Percentiles rank a stretch among this genome's conserved stretches.
Conservation (phyloP, 2,329 filamentous ascomycete species). For the Fonsecaea nubica region DNA sequence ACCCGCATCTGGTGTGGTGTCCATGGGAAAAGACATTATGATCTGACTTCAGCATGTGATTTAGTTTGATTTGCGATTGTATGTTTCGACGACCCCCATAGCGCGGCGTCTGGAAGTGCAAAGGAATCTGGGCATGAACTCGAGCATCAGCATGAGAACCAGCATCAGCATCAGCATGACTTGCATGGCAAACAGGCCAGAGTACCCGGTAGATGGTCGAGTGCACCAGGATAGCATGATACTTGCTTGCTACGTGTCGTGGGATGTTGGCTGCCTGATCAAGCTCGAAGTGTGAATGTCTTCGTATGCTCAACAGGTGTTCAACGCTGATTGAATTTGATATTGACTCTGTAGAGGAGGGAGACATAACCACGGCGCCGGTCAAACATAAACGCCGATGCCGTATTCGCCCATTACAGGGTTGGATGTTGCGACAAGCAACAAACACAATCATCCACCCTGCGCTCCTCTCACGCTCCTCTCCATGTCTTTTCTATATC, state of each 20-base stretch:
- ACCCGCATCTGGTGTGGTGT: not conserved
- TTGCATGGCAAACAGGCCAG: slow-evolving; percentile 1
- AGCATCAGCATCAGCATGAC: slow-evolving; percentile 2
- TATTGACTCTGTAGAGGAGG: not conserved
- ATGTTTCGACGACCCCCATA: slow-evolving; percentile 17
- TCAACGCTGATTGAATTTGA: not conserved
- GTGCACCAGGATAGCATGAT: slow-evolving; percentile 6
- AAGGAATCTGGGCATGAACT: slow-evolving; percentile 11
- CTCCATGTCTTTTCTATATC: not conserved
- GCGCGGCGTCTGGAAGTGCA: slow-evolving; percentile 26
- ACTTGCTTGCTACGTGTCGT: no score
- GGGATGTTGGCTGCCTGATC: not conserved
- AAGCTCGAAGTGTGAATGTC: not conserved
- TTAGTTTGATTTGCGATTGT: slow-evolving; percentile 2
- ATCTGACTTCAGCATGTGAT: not conserved
- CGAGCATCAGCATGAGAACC: not conserved
- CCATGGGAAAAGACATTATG: not conserved
- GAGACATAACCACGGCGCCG: not conserved
- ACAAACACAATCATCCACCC: not conserved
- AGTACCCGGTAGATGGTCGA: not conserved
- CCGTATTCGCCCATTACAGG: not conserved
- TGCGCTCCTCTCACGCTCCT: not conserved
- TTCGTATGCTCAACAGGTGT: slow-evolving; percentile 1
- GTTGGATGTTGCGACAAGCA: not conserved
- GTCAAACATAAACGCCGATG: not conserved